Conservation (phyloP, 805 yeast genomes). For the Naumovozyma castellii region DNA sequence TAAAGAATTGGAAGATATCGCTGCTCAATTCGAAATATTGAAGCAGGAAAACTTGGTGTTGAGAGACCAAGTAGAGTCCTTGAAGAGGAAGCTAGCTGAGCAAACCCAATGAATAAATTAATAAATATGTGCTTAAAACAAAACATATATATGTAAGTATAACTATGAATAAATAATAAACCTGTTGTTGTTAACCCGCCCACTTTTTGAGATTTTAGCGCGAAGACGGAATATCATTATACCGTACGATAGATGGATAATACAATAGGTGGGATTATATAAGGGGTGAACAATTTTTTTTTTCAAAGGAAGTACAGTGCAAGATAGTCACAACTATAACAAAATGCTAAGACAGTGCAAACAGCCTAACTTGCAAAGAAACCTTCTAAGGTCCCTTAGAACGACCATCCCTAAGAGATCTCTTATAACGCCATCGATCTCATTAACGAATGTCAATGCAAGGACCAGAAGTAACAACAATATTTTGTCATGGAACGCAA, state of each 20-base stretch:
- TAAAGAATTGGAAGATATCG: conserved; percentile 59
- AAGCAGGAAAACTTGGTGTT: not conserved
- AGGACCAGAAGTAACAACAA: too few species aligned
- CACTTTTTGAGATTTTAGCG: too few species aligned
- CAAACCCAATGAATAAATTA: not conserved
- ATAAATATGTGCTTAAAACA: too few species aligned
- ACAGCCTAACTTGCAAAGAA: not conserved
- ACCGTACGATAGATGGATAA: too few species aligned
- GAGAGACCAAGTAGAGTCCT: not conserved
- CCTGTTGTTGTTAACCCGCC: too few species aligned
- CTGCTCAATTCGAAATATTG: not conserved
- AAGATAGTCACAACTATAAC: not conserved
- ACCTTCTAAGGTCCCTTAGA: not conserved
- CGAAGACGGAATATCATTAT: too few species aligned
- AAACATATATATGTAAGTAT: too few species aligned
- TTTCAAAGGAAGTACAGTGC: not conserved
- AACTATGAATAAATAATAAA: too few species aligned
- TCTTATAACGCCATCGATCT: not conserved
- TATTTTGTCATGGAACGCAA: too few species aligned
- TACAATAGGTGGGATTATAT: not conserved
- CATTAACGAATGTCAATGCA: too few species aligned
- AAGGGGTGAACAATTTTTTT: not conserved
- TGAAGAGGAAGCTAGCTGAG: not conserved
- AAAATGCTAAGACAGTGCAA: not conserved
- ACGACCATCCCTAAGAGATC: not conserved